phyloP scores from a whole-genome alignment of 805 yeast genomes.

The Metschnikowia reukaufii region DNA sequence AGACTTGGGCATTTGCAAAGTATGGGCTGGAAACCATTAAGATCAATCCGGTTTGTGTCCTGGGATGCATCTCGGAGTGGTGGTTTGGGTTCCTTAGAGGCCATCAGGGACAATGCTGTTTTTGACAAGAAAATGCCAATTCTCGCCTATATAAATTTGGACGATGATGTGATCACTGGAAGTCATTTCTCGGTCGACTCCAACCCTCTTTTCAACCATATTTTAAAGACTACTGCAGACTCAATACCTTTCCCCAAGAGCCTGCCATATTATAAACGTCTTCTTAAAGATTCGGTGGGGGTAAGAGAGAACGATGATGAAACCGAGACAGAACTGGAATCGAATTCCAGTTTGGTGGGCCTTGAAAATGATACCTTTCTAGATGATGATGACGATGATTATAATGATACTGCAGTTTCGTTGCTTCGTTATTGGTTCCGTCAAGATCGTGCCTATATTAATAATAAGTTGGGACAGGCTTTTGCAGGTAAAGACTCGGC shows the following conservation, averaged over 20 bases:
- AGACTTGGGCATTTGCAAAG: slow-evolving; percentile 30
- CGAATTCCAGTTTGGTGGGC: too few relatives aligned
- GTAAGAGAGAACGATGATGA: too few relatives aligned
- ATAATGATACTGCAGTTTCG: slow-evolving; percentile 24
- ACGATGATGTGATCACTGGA: slow-evolving; percentile 40
- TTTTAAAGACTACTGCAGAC: slow-evolving; percentile 29
- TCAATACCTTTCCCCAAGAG: slow-evolving; percentile 33
- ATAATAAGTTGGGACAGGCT: slow-evolving; percentile 31
- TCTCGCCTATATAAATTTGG: slow-evolving; percentile 39
- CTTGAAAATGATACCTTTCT: slow-evolving; percentile 12
- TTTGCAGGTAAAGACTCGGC: slow-evolving; percentile 27
- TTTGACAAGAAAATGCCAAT: slow-evolving; percentile 27
- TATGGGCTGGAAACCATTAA: slow-evolving; percentile 44
- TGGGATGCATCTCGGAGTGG: slow-evolving; percentile 43
- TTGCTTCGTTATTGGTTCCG: slow-evolving; percentile 35
- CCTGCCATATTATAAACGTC: slow-evolving; percentile 21
- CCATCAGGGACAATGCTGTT: slow-evolving; percentile 22
- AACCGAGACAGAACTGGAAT: too few relatives aligned
- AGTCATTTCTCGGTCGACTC: slow-evolving; percentile 35
- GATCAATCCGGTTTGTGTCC: slow-evolving; percentile 40
- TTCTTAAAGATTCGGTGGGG: slow-evolving; percentile 13
- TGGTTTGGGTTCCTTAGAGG: slow-evolving; percentile 30
- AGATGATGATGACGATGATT: slow-evolving; percentile 19
- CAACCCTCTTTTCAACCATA: slow-evolving; percentile 36
- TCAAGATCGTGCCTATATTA: slow-evolving; percentile 34